These are phyloP conservation scores for Emergomyces africanus DNA, from an alignment of 2,329 filamentous ascomycete genomes.

Conservation along the genomic window DNA sequence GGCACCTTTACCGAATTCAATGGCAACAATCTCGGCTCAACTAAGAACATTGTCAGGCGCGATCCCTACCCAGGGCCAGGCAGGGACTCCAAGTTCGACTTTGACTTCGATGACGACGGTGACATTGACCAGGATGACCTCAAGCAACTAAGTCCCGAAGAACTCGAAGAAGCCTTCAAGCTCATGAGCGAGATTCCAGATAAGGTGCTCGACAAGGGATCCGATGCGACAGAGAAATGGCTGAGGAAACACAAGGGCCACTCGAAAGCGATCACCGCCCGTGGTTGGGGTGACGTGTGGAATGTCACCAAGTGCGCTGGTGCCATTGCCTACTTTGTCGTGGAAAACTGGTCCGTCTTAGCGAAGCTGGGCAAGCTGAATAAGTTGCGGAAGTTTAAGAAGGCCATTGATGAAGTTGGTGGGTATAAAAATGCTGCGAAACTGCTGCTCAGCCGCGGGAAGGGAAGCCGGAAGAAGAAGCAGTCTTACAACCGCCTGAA, in stretches of 20 bases:
- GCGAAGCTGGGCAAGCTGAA: not conserved
- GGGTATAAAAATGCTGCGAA: not conserved
- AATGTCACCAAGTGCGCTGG: not conserved
- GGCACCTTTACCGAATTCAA: not conserved
- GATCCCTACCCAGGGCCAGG: not conserved
- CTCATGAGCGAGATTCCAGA: not conserved
- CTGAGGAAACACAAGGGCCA: not conserved
- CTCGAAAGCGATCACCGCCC: not conserved
- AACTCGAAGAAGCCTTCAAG: not conserved
- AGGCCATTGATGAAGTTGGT: not conserved
- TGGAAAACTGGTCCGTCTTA: not conserved
- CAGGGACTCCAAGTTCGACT: not conserved
- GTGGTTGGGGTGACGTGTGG: not conserved
- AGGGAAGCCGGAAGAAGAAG: not conserved
- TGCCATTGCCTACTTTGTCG: not conserved
- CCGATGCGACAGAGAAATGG: not conserved
- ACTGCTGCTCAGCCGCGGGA: not conserved
- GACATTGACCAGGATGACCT: not conserved
- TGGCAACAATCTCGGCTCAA: not conserved
- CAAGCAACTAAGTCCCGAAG: not conserved
- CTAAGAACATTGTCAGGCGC: not conserved
- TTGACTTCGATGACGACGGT: not conserved
- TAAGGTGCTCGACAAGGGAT: not conserved
- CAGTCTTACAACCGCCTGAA: not conserved
- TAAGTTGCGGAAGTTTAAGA: not conserved